Evolutionary conservation across 2,329 filamentous ascomycete genomes (phyloP), one percentile per base, ranked within the genome.

Genomic region (Aspergillus tanneri): DNA sequence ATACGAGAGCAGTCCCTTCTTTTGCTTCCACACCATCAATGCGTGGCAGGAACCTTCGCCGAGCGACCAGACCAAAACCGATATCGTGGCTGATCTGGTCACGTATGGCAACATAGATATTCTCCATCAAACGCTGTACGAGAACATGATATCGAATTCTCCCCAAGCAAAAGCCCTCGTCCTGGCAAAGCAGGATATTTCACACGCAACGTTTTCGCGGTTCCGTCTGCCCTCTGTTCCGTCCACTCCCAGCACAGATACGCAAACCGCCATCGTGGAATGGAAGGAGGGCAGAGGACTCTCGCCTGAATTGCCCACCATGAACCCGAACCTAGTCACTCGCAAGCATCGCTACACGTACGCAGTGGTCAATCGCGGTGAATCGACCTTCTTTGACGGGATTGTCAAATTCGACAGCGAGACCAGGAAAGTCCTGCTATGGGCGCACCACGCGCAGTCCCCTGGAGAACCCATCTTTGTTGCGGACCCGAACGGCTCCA

Each of bases 11-110:
- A 77, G 81, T 0, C 79, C 86, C 0, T 84, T 84, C 38, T 95
- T 91, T 73, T 85, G 83, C 67, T 95, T 95, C 66, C 89, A 95
- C 68, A 82, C 81, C 0, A 74, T 89, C 62, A 95, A 95, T 57
- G 81, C 87, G 0, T 93, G 84, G 64, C 87, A 92, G 59, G 79
- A 88, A 53, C 57, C 66, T 0, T 72, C 67, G 0, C 44, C 64
- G 21, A 43, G 61, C 2, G 54, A 59, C 0, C 50, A 60, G 0
- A 65, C 71, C 2, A 44, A 58, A 5, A 69, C 70, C 4, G 75
- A 84, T 50, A 74, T 93, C 14, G 72, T 83, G 23, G 82, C 85
- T 46, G 89, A 95, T 52, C 64, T 86, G 1, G 68, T 84, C 23
- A 72, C 80, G 43, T 90, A 86, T 60, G 75, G 81, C 0, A 85